phyloP scores from a whole-genome alignment of 2,329 filamentous ascomycete genomes.

The Beauveria sp. region DNA sequence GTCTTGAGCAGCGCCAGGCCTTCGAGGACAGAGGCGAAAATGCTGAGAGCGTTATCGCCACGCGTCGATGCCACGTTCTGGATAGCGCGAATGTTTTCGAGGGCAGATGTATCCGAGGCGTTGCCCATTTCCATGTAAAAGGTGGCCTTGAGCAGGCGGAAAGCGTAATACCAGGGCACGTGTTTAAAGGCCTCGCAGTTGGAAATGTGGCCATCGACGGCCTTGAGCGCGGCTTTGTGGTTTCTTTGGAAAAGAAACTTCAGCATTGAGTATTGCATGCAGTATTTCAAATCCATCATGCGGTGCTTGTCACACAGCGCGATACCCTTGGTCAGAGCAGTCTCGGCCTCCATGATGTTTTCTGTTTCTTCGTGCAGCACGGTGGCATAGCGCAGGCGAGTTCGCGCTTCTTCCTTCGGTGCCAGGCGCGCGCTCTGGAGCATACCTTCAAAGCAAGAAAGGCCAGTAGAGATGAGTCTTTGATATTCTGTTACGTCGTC shows the following conservation, averaged over 20 bases:
- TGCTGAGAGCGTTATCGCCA: slow-evolving; percentile 56
- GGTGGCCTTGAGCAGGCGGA: slow-evolving; percentile 65
- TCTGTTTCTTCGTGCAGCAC: slow-evolving; percentile 69
- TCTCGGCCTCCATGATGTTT: slow-evolving; percentile 66
- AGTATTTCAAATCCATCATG: slow-evolving; percentile 61
- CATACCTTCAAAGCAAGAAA: slow-evolving; percentile 65
- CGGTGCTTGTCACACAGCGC: slow-evolving; percentile 56
- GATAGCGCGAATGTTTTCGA: slow-evolving; percentile 64
- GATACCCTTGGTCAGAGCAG: slow-evolving; percentile 62
- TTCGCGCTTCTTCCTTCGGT: slow-evolving; percentile 60
- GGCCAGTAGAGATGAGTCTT: slow-evolving; percentile 61
- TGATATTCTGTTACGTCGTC: slow-evolving; percentile 58
- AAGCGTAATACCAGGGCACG: slow-evolving; percentile 67
- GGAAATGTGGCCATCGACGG: slow-evolving; percentile 59
- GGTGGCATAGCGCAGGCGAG: slow-evolving; percentile 64
- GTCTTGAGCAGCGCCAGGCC: slow-evolving; percentile 61
- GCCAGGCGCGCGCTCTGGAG: slow-evolving; percentile 53
- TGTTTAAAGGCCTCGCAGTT: slow-evolving; percentile 64
- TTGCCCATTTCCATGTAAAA: slow-evolving; percentile 57
- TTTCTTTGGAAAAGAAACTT: slow-evolving; percentile 65
- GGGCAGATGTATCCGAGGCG: slow-evolving; percentile 52
- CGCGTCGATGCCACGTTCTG: slow-evolving; percentile 49
- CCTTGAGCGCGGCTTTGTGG: slow-evolving; percentile 64
- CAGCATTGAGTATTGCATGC: slow-evolving; percentile 66
- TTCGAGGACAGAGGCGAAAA: slow-evolving; percentile 60